Percentiles rank a stretch among this genome's conserved stretches.
phyloP scores from a whole-genome alignment of 2,329 filamentous ascomycete genomes.

The Tolypocladium nubicola region DNA sequence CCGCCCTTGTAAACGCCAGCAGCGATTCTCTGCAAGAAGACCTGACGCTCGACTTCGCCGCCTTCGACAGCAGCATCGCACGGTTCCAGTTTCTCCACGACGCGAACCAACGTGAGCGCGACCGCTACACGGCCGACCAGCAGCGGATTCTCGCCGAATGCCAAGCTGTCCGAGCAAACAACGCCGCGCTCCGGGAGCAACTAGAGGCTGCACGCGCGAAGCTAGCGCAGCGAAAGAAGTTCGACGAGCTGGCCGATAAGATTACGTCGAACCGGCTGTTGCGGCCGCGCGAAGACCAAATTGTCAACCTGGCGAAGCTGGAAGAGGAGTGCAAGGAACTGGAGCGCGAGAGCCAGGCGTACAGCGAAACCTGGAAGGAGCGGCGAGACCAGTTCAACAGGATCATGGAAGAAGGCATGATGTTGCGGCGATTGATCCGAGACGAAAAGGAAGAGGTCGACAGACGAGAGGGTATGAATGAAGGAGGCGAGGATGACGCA shows the following conservation, averaged over 20 bases:
- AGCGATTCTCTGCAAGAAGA: conserved; percentile 64
- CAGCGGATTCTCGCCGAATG: conserved; percentile 68
- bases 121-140: conserved; percentile 74
- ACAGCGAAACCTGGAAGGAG: conserved; percentile 75
- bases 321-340: conserved; percentile 82
- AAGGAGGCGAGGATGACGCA: conserved; percentile 51
- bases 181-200: conserved; percentile 58
- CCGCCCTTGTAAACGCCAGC: conserved; percentile 11
- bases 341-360: conserved; percentile 72
- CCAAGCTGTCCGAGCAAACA: conserved; percentile 66
- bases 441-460: conserved; percentile 96
- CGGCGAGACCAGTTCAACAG: conserved; percentile 75
- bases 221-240: conserved; percentile 68
- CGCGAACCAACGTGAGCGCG: conserved; percentile 73
- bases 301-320: conserved; percentile 66
- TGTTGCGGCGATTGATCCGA: conserved; percentile 73
- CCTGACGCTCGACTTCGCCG: conserved; percentile 76
- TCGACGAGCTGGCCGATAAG: conserved; percentile 79
- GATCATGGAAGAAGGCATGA: conserved; percentile 86
- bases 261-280: conserved; percentile 75
- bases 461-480: conserved; percentile 70
- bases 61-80: conserved; percentile 76
- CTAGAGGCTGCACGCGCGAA: conserved; percentile 68
- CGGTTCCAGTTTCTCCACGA: conserved; percentile 80
- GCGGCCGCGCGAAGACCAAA: conserved; percentile 75